Evolutionary conservation across 1,284 basidiomycete genomes (phyloP).

Genomic region (Heterobasidion annosum): DNA sequence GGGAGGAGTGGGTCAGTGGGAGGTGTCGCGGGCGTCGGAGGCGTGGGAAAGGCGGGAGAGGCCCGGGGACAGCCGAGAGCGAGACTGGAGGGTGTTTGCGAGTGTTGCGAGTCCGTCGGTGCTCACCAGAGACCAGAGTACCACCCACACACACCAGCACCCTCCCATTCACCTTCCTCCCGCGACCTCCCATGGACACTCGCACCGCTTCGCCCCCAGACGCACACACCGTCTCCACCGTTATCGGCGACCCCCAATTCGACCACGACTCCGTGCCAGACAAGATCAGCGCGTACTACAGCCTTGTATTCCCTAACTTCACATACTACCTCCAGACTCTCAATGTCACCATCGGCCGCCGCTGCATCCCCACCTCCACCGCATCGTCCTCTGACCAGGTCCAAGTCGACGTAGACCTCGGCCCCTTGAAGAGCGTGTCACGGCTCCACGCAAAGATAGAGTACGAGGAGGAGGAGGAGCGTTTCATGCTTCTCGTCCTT

Average conservation of each 20-base stretch:
- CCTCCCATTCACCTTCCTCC: conserved; percentile 1
- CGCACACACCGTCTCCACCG: conserved; percentile 21
- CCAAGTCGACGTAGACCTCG: conserved; percentile 91
- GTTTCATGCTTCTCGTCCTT: conserved; percentile 85
- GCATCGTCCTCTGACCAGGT: conserved; percentile 32
- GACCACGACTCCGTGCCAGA: conserved; percentile 32
- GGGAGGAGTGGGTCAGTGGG: not conserved
- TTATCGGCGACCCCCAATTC: conserved; percentile 25
- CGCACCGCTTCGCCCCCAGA: conserved; percentile 22
- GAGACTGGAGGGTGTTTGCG: not conserved
- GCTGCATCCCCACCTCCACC: conserved; percentile 27
- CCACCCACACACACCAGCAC: not conserved
- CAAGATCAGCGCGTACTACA: conserved; percentile 89
- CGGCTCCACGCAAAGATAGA: conserved; percentile 93
- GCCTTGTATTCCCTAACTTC: conserved; percentile 86
- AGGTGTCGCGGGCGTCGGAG: not conserved
- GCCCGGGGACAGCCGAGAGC: not conserved
- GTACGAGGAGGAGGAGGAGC: conserved; percentile 80
- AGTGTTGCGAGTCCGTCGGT: not conserved
- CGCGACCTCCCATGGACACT: conserved; percentile 19
- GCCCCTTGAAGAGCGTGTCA: conserved; percentile 94
- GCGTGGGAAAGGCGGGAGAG: not conserved
- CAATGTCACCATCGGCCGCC: conserved; percentile 49
- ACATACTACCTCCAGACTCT: conserved; percentile 61
- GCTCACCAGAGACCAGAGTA: not conserved